Evolutionary conservation across 441 rosid genomes (phyloP).

Genomic region (Manihot esculenta): DNA sequence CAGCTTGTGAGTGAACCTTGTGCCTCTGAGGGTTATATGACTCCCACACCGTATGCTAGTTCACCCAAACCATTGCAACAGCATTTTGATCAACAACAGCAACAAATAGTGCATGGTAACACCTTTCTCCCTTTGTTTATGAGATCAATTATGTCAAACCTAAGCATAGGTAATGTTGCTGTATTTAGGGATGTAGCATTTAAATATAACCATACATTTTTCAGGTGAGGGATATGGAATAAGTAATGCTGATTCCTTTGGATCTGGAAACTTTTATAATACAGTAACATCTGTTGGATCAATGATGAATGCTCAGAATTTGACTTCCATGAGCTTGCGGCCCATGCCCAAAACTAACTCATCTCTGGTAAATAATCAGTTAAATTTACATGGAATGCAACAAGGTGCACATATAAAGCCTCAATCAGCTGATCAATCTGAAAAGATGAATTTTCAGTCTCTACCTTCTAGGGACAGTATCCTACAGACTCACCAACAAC

Average conservation of each 20-base stretch:
- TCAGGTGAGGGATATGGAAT: slow-evolving; percentile 89
- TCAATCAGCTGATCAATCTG: slow-evolving; percentile 50
- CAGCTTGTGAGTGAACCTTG: slow-evolving; percentile 62
- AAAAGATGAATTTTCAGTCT: slow-evolving; percentile 55
- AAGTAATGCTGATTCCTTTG: slow-evolving; percentile 59
- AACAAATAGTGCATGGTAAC: slow-evolving; percentile 65
- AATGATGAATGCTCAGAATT: slow-evolving; percentile 61
- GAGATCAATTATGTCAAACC: not conserved
- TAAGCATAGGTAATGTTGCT: not conserved
- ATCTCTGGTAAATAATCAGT: slow-evolving; percentile 53
- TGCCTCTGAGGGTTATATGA: slow-evolving; percentile 58
- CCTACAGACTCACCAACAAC: slow-evolving; percentile 68
- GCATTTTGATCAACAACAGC: slow-evolving; percentile 72
- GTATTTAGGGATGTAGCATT: not conserved
- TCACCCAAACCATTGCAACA: slow-evolving; percentile 75
- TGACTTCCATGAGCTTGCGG: slow-evolving; percentile 56
- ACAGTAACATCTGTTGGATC: slow-evolving; percentile 65
- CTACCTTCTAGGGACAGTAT: slow-evolving; percentile 45
- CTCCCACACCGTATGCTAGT: slow-evolving; percentile 46
- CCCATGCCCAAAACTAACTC: slow-evolving; percentile 57
- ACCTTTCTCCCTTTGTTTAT: slow-evolving; percentile 18
- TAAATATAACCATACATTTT: no score
- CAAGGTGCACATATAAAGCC: slow-evolving; percentile 49
- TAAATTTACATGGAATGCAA: slow-evolving; percentile 46
- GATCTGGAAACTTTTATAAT: slow-evolving; percentile 69